Evolutionary conservation across 2,329 filamentous ascomycete genomes (phyloP).

Genomic region (Hymenoscyphus fructigenus): DNA sequence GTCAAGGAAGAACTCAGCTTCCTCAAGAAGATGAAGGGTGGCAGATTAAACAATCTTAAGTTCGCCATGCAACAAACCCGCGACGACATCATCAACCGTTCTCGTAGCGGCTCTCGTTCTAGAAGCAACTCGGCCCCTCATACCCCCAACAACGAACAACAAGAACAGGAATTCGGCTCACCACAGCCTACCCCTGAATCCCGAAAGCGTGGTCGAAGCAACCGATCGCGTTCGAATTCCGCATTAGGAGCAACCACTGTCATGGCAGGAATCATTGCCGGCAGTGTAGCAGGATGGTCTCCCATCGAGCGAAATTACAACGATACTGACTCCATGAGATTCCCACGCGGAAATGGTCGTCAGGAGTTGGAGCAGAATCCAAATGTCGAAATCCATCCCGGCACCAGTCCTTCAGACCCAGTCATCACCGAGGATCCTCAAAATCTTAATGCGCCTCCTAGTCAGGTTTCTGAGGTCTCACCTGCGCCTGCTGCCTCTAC

Average conservation of each 20-base stretch:
- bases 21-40: slow-evolving; percentile 77
- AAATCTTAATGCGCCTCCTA: slow-evolving; percentile 28
- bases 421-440: slow-evolving; percentile 44
- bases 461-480: slow-evolving; percentile 30
- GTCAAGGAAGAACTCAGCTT: slow-evolving; percentile 80
- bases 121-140: slow-evolving; percentile 63
- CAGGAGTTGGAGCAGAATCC: slow-evolving; percentile 43
- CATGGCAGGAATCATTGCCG: slow-evolving; percentile 81
- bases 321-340: slow-evolving; percentile 34
- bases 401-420: slow-evolving; percentile 47
- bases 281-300: slow-evolving; percentile 75
- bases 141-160: slow-evolving; percentile 56
- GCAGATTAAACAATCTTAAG: slow-evolving; percentile 76
- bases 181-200: slow-evolving; percentile 57
- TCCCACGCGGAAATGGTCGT: slow-evolving; percentile 28
- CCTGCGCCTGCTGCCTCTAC: slow-evolving; percentile 10
- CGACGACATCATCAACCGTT: slow-evolving; percentile 63
- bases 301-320: slow-evolving; percentile 60
- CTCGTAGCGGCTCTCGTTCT: slow-evolving; percentile 61
- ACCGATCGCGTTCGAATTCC: slow-evolving; percentile 62
- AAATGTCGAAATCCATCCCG: slow-evolving; percentile 48
- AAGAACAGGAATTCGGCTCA: slow-evolving; percentile 51
- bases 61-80: slow-evolving; percentile 75
- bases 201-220: slow-evolving; percentile 66
- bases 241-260: slow-evolving; percentile 73